Conservation (phyloP, 2,329 filamentous ascomycete genomes). For the Orbilia brochopaga region DNA sequence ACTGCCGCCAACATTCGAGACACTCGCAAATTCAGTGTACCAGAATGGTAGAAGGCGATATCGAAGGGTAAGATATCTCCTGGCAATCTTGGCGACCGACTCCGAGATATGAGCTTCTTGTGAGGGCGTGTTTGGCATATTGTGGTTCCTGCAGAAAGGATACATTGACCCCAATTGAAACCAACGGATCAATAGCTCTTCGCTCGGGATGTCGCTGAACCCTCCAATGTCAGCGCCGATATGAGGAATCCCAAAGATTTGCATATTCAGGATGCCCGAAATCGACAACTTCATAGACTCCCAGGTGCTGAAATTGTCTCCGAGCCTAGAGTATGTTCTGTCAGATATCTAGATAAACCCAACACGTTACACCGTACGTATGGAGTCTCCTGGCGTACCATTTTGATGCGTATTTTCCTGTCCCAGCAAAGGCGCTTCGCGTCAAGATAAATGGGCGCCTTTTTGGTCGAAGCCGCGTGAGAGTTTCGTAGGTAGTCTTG, state of each 20-base stretch:
- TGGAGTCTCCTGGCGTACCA: slow-evolving; percentile 43
- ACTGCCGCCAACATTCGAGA: slow-evolving; percentile 14
- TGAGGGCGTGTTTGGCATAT: slow-evolving; percentile 42
- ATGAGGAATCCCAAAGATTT: slow-evolving; percentile 44
- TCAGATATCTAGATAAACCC: slow-evolving; percentile 57
- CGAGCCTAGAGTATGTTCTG: slow-evolving; percentile 53
- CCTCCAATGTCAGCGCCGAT: slow-evolving; percentile 48
- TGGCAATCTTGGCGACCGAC: slow-evolving; percentile 19
- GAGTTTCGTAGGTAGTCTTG: slow-evolving; percentile 66
- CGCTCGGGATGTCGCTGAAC: slow-evolving; percentile 23
- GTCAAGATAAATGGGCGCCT: slow-evolving; percentile 84
- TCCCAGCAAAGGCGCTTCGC: slow-evolving; percentile 78
- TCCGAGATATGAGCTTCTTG: slow-evolving; percentile 35
- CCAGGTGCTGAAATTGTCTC: slow-evolving; percentile 54
- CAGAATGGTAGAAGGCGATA: slow-evolving; percentile 48
- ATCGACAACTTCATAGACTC: slow-evolving; percentile 53
- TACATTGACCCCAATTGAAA: slow-evolving; percentile 45
- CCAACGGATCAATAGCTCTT: slow-evolving; percentile 42
- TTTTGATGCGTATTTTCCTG: slow-evolving; percentile 61
- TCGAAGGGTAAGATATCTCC: slow-evolving; percentile 32
- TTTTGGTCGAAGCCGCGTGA: slow-evolving; percentile 60
- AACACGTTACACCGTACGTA: slow-evolving; percentile 57
- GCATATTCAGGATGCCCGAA: slow-evolving; percentile 53
- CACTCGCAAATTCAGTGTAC: slow-evolving; percentile 38
- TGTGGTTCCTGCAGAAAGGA: slow-evolving; percentile 46